Evolutionary conservation across 2,329 filamentous ascomycete genomes (phyloP).

Genomic region (Zasmidium citrigriseum): DNA sequence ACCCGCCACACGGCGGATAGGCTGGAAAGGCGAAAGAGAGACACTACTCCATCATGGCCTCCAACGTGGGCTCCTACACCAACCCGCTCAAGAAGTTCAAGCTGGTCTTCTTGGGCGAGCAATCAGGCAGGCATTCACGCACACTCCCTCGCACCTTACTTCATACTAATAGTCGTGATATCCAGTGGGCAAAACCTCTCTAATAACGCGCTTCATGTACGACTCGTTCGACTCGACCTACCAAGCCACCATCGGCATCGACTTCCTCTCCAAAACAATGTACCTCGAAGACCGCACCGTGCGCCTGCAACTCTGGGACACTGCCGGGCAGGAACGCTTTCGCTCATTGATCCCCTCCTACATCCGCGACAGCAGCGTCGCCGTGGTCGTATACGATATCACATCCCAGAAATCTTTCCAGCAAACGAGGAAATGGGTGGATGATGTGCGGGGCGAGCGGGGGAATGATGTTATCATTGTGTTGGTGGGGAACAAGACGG

Average conservation of each 20-base stretch:
- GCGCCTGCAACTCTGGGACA: constrained; percentile 97
- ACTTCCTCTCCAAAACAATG: constrained; percentile 99
- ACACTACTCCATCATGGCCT: constrained; percentile 70
- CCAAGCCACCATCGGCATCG: constrained; percentile 98
- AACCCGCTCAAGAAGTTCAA: constrained; percentile 99
- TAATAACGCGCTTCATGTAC: constrained; percentile 99
- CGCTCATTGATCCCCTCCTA: constrained; percentile 96
- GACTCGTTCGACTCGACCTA: constrained; percentile 99
- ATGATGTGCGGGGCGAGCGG: constrained; percentile 93
- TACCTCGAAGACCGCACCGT: constrained; percentile 98
- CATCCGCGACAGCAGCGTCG: constrained; percentile 96
- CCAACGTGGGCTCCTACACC: constrained; percentile 79
- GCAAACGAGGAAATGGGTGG: constrained; percentile 99
- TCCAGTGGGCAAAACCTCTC: constrained; percentile 93
- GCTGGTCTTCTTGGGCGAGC: constrained; percentile 97
- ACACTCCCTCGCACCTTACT: background rate
- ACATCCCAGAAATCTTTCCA: constrained; percentile 86
- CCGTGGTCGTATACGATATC: constrained; percentile 98
- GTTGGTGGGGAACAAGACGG: constrained; percentile 97
- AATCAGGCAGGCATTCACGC: constrained; percentile 73
- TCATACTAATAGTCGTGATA: background rate
- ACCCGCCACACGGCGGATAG: background rate
- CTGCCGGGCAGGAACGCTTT: constrained; percentile 95
- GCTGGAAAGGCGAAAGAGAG: background rate
- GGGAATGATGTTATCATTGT: constrained; percentile 99